Conservation (phyloP, 2,329 filamentous ascomycete species). For the Aspergillus intermedius region DNA sequence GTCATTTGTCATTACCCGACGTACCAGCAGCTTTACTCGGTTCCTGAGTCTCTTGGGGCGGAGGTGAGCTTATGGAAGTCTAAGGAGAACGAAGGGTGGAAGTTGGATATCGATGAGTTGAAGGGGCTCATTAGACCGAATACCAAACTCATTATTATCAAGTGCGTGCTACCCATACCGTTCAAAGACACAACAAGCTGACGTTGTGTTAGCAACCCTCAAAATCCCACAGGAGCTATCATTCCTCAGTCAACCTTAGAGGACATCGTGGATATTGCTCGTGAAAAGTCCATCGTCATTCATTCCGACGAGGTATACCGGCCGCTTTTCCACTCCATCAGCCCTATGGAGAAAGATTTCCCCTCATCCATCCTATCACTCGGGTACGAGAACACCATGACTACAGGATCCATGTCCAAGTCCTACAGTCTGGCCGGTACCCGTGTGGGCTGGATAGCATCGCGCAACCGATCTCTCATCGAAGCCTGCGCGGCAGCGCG, state of each 20-base stretch:
- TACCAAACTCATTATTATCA: conserved; percentile 56
- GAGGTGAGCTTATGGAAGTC: conserved; percentile 72
- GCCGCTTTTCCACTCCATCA: conserved; percentile 69
- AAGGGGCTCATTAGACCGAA: conserved; percentile 51
- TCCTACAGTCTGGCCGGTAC: conserved; percentile 78
- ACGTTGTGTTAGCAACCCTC: conserved; percentile 51
- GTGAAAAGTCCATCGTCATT: conserved; percentile 57
- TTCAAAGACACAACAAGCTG: too few species aligned
- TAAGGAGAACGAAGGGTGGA: conserved; percentile 57
- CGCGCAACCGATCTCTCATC: conserved; percentile 56
- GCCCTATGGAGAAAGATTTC: conserved; percentile 46
- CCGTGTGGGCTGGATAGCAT: conserved; percentile 75
- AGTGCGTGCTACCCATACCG: conserved; percentile 28
- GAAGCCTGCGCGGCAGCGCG: conserved; percentile 58
- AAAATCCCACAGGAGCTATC: conserved; percentile 72
- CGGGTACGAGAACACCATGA: conserved; percentile 63
- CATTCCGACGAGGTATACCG: conserved; percentile 78
- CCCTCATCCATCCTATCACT: conserved; percentile 65
- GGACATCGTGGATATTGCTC: conserved; percentile 58
- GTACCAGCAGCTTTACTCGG: conserved; percentile 75
- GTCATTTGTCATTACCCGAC: conserved; percentile 82
- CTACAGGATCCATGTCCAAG: conserved; percentile 78
- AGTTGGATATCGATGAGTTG: conserved; percentile 61
- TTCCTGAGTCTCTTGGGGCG: conserved; percentile 68
- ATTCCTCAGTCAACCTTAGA: conserved; percentile 57